phyloP scores from a whole-genome alignment of 768 basidiomycete species.

The Saitozyma podzolica region DNA sequence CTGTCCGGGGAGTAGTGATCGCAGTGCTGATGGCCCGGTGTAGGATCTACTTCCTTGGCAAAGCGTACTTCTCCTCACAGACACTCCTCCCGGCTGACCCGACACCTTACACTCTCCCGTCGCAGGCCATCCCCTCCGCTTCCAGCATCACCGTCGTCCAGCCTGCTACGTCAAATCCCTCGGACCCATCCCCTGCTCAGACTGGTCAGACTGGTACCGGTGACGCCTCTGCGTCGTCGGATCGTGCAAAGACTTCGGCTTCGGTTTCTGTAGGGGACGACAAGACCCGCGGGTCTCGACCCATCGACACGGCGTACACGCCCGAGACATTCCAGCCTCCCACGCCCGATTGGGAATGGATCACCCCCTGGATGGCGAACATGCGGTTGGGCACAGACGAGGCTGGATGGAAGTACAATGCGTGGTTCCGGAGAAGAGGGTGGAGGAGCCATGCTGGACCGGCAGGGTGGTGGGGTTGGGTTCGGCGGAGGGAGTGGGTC shows the following conservation, averaged over 20 bases:
- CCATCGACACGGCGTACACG: constrained; percentile 41
- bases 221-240: too few relatives aligned
- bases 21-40: too few relatives aligned
- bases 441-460: constrained; percentile 39
- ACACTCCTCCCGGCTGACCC: constrained; percentile 42
- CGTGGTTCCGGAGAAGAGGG: constrained; percentile 39
- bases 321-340: constrained; percentile 40
- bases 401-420: constrained; percentile 47
- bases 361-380: constrained; percentile 48
- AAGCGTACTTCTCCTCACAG: constrained; percentile 40
- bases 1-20: too few relatives aligned
- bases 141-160: constrained; percentile 21
- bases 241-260: too few relatives aligned
- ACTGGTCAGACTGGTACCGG: too few relatives aligned
- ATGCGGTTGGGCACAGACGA: constrained; percentile 46
- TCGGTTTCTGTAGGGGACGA: too few relatives aligned
- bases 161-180: not conserved
- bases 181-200: too few relatives aligned
- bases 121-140: constrained; percentile 27
- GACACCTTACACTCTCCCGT: constrained; percentile 39
- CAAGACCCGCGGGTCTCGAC: not conserved
- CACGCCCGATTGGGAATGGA: constrained; percentile 39
- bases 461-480: constrained; percentile 45
- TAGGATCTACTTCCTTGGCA: constrained; percentile 39
- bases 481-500: constrained; percentile 45